Evolutionary conservation across 2,329 filamentous ascomycete species (phyloP).

Genomic region (Metarhizium sp.): DNA sequence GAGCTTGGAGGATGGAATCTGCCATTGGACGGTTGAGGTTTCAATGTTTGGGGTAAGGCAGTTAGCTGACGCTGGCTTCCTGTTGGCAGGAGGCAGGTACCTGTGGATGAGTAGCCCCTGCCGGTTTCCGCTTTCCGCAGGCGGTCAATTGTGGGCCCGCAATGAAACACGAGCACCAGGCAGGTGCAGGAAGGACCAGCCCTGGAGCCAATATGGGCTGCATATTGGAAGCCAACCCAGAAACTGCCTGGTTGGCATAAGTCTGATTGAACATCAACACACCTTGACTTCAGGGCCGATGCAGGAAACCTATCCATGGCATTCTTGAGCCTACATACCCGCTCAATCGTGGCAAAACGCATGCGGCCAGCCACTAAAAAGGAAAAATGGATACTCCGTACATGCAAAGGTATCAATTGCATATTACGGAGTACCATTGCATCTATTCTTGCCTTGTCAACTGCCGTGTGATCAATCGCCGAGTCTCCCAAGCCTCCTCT

Average conservation of each 20-base stretch:
- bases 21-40: background rate
- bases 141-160: background rate
- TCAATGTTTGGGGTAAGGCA: background rate
- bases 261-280: background rate
- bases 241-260: background rate
- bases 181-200: too few species aligned
- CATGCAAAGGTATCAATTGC: background rate
- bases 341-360: background rate
- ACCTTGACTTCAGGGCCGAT: background rate
- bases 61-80: background rate
- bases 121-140: background rate
- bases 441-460: background rate
- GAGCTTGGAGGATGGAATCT: background rate
- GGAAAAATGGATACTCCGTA: background rate
- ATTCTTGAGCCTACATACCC: background rate
- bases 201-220: too few species aligned
- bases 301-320: background rate
- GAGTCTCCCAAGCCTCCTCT: background rate
- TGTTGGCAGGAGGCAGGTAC: background rate
- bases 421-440: background rate
- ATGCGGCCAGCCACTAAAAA: background rate
- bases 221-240: too few species aligned
- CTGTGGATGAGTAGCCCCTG: background rate
- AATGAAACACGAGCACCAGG: background rate
- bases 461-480: background rate